These are phyloP conservation scores for Elaeis guineensis DNA, from an alignment of 176 grass and related monocot genomes.

Conservation along the genomic window DNA sequence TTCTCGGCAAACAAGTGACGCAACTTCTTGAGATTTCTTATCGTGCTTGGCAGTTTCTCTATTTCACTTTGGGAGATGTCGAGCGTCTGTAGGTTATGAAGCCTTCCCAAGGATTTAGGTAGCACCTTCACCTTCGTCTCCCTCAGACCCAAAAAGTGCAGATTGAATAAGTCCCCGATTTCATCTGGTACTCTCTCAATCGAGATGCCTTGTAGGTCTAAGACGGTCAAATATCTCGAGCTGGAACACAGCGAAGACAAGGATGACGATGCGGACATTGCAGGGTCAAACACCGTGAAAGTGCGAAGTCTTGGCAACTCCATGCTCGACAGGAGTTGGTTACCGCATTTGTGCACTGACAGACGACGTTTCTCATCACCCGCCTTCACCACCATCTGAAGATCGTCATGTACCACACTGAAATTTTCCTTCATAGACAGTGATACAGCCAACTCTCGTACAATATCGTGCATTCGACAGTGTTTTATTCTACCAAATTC, in stretches of 20 bases:
- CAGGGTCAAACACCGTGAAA: conserved; percentile 10
- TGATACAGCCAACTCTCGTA: conserved; percentile 30
- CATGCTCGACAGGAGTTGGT: background rate
- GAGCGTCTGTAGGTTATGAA: no score
- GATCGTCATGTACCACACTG: conserved; percentile 1
- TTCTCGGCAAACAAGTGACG: no score
- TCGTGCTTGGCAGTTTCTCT: no score
- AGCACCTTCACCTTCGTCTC: no score
- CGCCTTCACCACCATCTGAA: background rate
- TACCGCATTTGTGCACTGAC: conserved; percentile 18
- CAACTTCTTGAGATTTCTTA: no score
- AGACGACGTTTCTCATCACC: conserved; percentile 10
- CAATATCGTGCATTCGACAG: no score
- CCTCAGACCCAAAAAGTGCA: no score
- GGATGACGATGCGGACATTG: conserved; percentile 15
- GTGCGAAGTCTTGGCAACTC: conserved; percentile 17
- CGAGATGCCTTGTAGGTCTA: conserved; percentile 8
- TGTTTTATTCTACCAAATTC: no score
- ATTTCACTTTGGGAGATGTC: no score
- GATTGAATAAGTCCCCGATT: no score
- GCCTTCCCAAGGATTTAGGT: no score
- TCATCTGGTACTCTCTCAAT: no score
- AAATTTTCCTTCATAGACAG: conserved; percentile 23
- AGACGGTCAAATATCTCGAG: conserved; percentile 18
- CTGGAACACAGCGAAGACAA: background rate